phyloP scores from a whole-genome alignment of 2,329 filamentous ascomycete species.

The Decorospora gaudefroyi region DNA sequence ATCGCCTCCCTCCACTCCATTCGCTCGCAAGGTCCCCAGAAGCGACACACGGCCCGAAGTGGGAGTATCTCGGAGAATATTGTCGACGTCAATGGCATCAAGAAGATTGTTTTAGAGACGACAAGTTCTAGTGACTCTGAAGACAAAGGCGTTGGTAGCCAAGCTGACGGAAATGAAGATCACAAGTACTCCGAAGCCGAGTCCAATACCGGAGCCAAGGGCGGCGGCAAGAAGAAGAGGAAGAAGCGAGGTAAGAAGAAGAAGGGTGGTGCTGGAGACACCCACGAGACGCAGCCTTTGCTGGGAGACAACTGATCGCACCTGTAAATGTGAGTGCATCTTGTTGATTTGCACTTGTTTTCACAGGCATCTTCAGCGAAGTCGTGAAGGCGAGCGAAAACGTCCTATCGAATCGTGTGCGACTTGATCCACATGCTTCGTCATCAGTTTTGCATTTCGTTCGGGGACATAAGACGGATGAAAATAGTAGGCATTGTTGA shows the following conservation, averaged over 20 bases:
- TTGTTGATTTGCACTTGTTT: conserved; percentile 3
- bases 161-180: conserved; percentile 32
- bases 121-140: conserved; percentile 59
- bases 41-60: conserved; percentile 63
- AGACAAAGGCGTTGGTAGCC: conserved; percentile 23
- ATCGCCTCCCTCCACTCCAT: conserved; percentile 40
- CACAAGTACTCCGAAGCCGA: conserved; percentile 27
- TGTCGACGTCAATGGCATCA: conserved; percentile 73
- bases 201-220: conserved; percentile 29
- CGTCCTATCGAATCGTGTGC: conserved; percentile 1
- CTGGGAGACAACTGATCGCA: conserved; percentile 23
- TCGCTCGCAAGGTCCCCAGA: conserved; percentile 32
- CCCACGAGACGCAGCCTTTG: conserved; percentile 41
- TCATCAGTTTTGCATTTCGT: conserved; percentile 1
- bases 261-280: conserved; percentile 31
- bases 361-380: conserved; percentile 6
- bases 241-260: conserved; percentile 49
- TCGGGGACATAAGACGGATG: background rate
- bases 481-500: conserved; percentile 8
- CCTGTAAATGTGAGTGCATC: background rate
- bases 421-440: conserved; percentile 4
- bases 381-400: conserved; percentile 3
- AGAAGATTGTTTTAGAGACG: conserved; percentile 75
- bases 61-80: conserved; percentile 80
- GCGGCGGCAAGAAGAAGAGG: conserved; percentile 42